Evolutionary conservation across 345 rosid genomes (phyloP).

Genomic region (Anastatica hierochuntica): DNA sequence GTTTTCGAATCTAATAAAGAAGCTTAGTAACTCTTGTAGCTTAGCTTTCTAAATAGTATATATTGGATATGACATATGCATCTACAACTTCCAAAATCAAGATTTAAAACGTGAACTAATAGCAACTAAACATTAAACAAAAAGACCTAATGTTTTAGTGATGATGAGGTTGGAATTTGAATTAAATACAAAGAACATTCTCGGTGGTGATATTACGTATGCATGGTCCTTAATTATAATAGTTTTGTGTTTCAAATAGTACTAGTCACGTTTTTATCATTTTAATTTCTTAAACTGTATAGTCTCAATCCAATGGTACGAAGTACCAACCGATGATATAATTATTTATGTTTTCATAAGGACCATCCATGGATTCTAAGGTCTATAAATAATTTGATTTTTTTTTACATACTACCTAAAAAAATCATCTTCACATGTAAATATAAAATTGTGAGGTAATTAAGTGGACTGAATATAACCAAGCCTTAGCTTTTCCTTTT

Average conservation of each 20-base stretch:
- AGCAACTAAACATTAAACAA: not conserved
- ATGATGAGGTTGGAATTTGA: not conserved
- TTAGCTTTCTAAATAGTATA: too few species aligned
- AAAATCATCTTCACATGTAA: too few species aligned
- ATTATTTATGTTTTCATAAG: not conserved
- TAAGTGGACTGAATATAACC: too few species aligned
- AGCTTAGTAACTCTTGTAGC: too few species aligned
- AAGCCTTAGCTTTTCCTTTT: too few species aligned
- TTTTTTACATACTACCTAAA: too few species aligned
- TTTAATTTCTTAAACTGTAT: not conserved
- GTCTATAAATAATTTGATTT: not conserved
- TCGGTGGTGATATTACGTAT: constrained; percentile 8
- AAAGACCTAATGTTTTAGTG: not conserved
- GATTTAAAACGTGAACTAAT: not conserved
- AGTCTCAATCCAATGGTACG: not conserved
- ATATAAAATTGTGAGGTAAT: too few species aligned
- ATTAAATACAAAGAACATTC: not conserved
- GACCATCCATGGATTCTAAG: not conserved
- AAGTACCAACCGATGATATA: not conserved
- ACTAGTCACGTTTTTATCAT: constrained; percentile 2
- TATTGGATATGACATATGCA: too few species aligned
- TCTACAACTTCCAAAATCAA: too few species aligned
- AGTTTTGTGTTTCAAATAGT: not conserved
- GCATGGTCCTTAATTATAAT: not conserved
- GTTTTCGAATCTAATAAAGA: too few species aligned